phyloP scores from a whole-genome alignment of 1,284 basidiomycete genomes.

The Rhodotorula sp. region DNA sequence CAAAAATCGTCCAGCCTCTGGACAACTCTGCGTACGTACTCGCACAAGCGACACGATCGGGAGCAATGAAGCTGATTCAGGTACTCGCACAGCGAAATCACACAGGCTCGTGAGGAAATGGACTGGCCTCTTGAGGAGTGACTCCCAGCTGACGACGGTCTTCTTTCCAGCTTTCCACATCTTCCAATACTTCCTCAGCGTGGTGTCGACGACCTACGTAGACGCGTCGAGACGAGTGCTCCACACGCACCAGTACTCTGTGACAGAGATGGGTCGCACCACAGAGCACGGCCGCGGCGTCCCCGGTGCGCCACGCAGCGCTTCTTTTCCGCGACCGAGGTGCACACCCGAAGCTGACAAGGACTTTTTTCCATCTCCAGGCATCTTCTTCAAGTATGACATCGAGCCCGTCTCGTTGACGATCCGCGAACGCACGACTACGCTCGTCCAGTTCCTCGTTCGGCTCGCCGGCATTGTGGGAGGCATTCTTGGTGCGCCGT shows the following conservation, averaged over 20 bases:
- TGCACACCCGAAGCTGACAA: background rate
- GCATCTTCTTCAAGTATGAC: conserved; percentile 96
- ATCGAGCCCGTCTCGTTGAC: conserved; percentile 84
- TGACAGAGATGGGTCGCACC: conserved; percentile 82
- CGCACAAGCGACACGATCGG: too few relatives aligned
- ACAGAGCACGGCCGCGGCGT: conserved; percentile 74
- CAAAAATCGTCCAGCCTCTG: conserved; percentile 89
- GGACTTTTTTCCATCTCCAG: conserved; percentile 45
- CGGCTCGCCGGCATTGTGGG: conserved; percentile 58
- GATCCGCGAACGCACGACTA: conserved; percentile 80
- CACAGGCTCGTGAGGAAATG: conserved; percentile 55
- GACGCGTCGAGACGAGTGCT: conserved; percentile 61
- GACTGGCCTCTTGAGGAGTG: background rate
- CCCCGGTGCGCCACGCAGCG: conserved; percentile 53
- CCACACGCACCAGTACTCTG: conserved; percentile 88
- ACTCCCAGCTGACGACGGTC: background rate
- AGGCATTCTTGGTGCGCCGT: conserved; percentile 46
- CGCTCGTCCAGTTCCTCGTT: conserved; percentile 76
- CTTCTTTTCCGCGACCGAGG: too few relatives aligned
- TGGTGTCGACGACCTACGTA: conserved; percentile 92
- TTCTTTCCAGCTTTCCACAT: conserved; percentile 70
- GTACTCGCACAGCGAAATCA: conserved; percentile 62
- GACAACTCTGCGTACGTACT: conserved; percentile 63
- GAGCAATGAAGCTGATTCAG: background rate
- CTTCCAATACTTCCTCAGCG: conserved; percentile 94